Evolutionary conservation across 805 yeast species (phyloP).

Genomic region (Debaryomyces castellii): DNA sequence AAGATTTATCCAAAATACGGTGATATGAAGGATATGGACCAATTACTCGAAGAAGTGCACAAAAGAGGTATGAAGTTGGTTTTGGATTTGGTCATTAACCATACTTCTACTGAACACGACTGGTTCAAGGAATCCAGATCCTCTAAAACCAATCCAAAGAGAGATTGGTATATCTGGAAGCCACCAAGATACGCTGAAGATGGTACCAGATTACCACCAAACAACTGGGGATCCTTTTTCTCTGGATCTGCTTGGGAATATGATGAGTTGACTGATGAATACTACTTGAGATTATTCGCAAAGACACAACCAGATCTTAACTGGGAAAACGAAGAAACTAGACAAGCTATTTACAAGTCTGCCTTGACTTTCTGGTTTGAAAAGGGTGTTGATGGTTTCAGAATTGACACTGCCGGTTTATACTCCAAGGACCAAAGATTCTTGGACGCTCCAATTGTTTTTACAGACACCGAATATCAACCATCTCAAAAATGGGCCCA

Average conservation of each 20-base stretch:
- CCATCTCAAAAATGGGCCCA: constrained; percentile 29
- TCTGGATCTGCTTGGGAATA: constrained; percentile 58
- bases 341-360: constrained; percentile 41
- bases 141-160: constrained; percentile 50
- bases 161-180: constrained; percentile 65
- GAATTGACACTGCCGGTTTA: constrained; percentile 56
- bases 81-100: constrained; percentile 59
- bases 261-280: constrained; percentile 54
- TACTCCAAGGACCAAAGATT: constrained; percentile 48
- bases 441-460: constrained; percentile 49
- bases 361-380: constrained; percentile 56
- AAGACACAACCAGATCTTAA: constrained; percentile 58
- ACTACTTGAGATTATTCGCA: constrained; percentile 55
- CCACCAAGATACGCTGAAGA: constrained; percentile 44
- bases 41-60: constrained; percentile 47
- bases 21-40: constrained; percentile 51
- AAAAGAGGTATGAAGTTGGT: constrained; percentile 51
- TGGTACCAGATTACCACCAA: constrained; percentile 57
- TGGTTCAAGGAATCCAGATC: constrained; percentile 60
- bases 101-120: constrained; percentile 53
- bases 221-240: constrained; percentile 55
- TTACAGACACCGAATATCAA: constrained; percentile 42
- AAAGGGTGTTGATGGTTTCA: constrained; percentile 58
- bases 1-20: constrained; percentile 53
- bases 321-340: constrained; percentile 51